Percentiles rank a stretch among this genome's conserved stretches.
Evolutionary conservation across 2,329 filamentous ascomycete genomes (phyloP).

Genomic region (Zasmidium angulare): DNA sequence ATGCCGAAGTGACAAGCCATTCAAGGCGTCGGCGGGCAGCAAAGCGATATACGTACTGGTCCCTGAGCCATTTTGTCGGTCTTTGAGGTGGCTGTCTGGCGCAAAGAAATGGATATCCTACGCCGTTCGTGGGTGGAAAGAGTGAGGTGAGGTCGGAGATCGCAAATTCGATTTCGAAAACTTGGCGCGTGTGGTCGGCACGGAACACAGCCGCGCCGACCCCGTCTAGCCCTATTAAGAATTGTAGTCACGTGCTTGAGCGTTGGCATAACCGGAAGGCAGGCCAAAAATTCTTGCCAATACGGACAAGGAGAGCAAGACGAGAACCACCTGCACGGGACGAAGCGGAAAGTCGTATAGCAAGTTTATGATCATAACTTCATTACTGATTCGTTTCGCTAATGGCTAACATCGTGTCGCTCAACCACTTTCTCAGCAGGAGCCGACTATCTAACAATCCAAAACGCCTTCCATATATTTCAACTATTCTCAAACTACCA

Average conservation of each 20-base stretch:
- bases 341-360: background rate
- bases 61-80: slow-evolving; percentile 75
- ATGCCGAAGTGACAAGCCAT: slow-evolving; percentile 22
- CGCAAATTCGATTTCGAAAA: background rate
- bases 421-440: slow-evolving; percentile 11
- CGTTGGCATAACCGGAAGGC: too few relatives aligned
- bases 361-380: background rate
- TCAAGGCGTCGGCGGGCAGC: slow-evolving; percentile 72
- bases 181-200: background rate
- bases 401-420: slow-evolving; percentile 4
- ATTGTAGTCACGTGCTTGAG: too few relatives aligned
- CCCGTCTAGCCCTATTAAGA: too few relatives aligned
- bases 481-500: slow-evolving; percentile 52
- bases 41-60: slow-evolving; percentile 95
- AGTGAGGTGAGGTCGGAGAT: background rate
- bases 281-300: too few relatives aligned
- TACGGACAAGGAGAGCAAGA: too few relatives aligned
- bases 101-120: slow-evolving; percentile 93
- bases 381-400: background rate
- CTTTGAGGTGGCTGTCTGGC: slow-evolving; percentile 43
- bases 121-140: slow-evolving; percentile 49
- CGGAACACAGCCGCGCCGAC: too few relatives aligned
- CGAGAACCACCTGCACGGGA: too few relatives aligned
- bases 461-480: slow-evolving; percentile 1
- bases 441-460: slow-evolving; percentile 6